Base-by-base conservation (phyloP, 2,329 filamentous ascomycete genomes). In the Aureobasidium sp. region DNA sequence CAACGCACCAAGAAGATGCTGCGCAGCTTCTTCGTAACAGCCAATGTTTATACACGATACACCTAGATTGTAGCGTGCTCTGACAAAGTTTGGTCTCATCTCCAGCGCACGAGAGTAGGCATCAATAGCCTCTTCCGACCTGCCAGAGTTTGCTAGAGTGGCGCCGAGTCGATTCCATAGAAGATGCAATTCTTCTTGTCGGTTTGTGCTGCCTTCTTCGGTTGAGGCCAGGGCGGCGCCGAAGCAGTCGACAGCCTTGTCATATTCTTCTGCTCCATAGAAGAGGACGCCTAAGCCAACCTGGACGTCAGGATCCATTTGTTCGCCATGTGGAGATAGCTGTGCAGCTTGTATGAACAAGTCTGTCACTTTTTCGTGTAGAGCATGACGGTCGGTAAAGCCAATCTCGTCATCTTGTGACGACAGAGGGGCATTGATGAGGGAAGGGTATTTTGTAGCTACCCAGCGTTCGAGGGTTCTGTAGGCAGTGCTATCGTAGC, bases 221-320 rank as follows among this genome's bases (percentile, higher is more conserved):
- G 90, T 91, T 27, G 86, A 90, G 63, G 90, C 89, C 27, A 99
- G 84, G 0, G 95, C 93, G 0, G 93, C 87, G 62, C 88, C 89
- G 83, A 99, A 99, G 80, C 95, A 99, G 79, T 99, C 94, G 41
- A 99, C 93, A 0, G 94, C 94, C 79, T 99, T 99, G 73, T 94
- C 90, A 78, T 97, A 97, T 72, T 97, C 93, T 76, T 99, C 94
- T 34, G 90, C 91, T 57, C 93, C 94, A 77, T 99, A 99, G 79
- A 99, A 97, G 17, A 99, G 84, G 5, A 99, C 94, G 39, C 95
- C 95, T 1, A 99, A 82, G 0, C 94, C 94, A 63, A 99, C 94
- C 76, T 99, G 95, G 8, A 99, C 94, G 73, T 99, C 94, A 0
- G 94, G 94, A 71, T 99, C 95, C 89, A 99, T 97, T 70, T 94